Conservation (phyloP, 495 filamentous ascomycete genomes). For the Penicillium maclennaniae region DNA sequence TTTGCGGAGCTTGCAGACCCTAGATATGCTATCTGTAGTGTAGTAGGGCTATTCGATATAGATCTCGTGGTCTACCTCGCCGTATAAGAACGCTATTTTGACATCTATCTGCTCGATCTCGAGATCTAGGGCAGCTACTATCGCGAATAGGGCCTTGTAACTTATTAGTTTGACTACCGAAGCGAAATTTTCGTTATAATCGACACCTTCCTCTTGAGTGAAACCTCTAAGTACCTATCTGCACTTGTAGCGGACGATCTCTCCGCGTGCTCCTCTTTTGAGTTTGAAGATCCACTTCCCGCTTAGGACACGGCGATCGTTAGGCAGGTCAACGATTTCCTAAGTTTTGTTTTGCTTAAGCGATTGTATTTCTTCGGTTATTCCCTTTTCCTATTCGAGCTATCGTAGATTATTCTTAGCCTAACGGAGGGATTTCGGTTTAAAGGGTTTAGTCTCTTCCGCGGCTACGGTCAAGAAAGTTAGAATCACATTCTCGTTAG, state of each 20-base stretch:
- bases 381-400: slow-evolving; percentile 16
- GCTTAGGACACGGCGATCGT: slow-evolving; percentile 20
- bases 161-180: slow-evolving; percentile 37
- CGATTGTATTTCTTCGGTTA: slow-evolving; percentile 19
- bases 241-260: slow-evolving; percentile 28
- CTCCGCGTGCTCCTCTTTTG: slow-evolving; percentile 26
- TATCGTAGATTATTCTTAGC: slow-evolving; percentile 11
- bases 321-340: slow-evolving; percentile 22
- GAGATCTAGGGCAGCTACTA: slow-evolving; percentile 18
- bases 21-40: slow-evolving; percentile 12
- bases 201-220: slow-evolving; percentile 28
- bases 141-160: slow-evolving; percentile 23
- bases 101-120: slow-evolving; percentile 35
- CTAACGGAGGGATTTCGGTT: slow-evolving; percentile 9
- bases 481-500: slow-evolving; percentile 12
- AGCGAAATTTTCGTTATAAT: slow-evolving; percentile 41
- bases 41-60: slow-evolving; percentile 11
- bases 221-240: slow-evolving; percentile 29
- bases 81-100: slow-evolving; percentile 32
- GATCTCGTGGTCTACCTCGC: slow-evolving; percentile 25
- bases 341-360: slow-evolving; percentile 29
- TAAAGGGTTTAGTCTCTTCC: slow-evolving; percentile 15
- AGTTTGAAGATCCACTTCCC: slow-evolving; percentile 32
- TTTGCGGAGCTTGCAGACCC: slow-evolving; percentile 22
- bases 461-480: slow-evolving; percentile 13